Evolutionary conservation across 345 rosid species (phyloP).

Genomic region (Gossypioides kirkii): DNA sequence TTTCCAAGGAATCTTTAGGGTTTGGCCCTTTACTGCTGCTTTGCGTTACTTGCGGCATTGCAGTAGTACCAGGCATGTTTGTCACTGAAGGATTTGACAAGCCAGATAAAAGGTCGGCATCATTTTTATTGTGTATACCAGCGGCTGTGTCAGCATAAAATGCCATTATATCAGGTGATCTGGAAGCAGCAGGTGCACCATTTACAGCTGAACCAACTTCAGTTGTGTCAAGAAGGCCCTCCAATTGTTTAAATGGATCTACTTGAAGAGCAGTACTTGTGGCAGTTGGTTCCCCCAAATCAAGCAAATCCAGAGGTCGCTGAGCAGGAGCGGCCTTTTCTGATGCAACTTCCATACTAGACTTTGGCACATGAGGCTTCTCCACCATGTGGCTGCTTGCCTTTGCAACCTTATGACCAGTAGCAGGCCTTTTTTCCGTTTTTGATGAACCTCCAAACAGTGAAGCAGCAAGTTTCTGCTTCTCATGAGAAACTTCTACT

Average conservation of each 20-base stretch:
- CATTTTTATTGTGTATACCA: slow-evolving; percentile 22
- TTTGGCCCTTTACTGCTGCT: slow-evolving; percentile 60
- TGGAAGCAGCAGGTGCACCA: slow-evolving; percentile 16
- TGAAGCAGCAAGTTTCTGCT: slow-evolving; percentile 98
- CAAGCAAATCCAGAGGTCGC: slow-evolving; percentile 87
- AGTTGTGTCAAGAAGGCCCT: slow-evolving; percentile 62
- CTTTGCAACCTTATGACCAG: slow-evolving; percentile 48
- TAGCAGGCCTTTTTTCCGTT: slow-evolving; percentile 50
- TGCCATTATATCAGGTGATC: slow-evolving; percentile 45
- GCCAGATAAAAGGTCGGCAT: slow-evolving; percentile 28
- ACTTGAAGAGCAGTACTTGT: slow-evolving; percentile 29
- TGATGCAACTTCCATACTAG: slow-evolving; percentile 16
- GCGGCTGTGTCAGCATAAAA: slow-evolving; percentile 41
- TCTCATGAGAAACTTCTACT: slow-evolving; percentile 68
- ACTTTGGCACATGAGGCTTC: slow-evolving; percentile 26
- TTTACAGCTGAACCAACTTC: slow-evolving; percentile 22
- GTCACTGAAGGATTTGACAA: slow-evolving; percentile 14
- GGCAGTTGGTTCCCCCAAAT: slow-evolving; percentile 59
- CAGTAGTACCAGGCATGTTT: slow-evolving; percentile 19
- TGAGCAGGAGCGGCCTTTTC: slow-evolving; percentile 44
- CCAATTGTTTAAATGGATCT: slow-evolving; percentile 87
- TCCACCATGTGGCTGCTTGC: slow-evolving; percentile 37
- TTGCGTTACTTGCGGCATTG: slow-evolving; percentile 23
- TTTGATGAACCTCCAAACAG: slow-evolving; percentile 78
- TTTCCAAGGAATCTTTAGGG: slow-evolving; percentile 61